Conservation (phyloP, 2,329 filamentous ascomycete species). For the Cercospora sp. region DNA sequence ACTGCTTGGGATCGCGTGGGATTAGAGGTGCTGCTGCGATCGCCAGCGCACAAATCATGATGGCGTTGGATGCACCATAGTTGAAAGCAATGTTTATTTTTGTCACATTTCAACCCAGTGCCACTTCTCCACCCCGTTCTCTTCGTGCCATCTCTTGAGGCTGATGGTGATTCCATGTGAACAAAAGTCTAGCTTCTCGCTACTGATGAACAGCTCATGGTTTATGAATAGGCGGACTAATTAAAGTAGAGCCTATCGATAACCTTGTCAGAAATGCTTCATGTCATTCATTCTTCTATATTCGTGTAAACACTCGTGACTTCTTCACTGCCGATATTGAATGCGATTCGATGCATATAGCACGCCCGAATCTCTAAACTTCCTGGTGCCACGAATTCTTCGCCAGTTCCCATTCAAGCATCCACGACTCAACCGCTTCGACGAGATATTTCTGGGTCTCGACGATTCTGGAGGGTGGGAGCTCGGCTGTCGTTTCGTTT, state of each 20-base stretch:
- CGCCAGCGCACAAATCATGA: neutral
- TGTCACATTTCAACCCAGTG: neutral
- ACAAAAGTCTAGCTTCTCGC: too few species aligned
- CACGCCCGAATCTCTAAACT: neutral
- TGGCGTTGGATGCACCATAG: slow-evolving; percentile 6
- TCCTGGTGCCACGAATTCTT: slow-evolving; percentile 8
- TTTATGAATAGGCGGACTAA: too few species aligned
- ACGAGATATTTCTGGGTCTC: slow-evolving; percentile 61
- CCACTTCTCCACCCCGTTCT: too few species aligned
- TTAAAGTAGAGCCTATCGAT: too few species aligned
- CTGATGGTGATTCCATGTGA: too few species aligned
- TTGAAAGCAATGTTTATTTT: neutral
- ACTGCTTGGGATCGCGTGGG: neutral
- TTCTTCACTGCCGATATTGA: neutral
- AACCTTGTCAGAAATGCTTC: too few species aligned
- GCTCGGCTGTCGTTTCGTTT: slow-evolving; percentile 58
- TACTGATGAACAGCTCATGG: too few species aligned
- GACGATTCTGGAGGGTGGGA: slow-evolving; percentile 61
- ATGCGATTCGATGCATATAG: neutral
- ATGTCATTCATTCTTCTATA: too few species aligned
- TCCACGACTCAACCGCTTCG: slow-evolving; percentile 66
- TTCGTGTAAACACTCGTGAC: too few species aligned
- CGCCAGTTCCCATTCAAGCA: slow-evolving; percentile 57
- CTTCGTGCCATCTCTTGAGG: too few species aligned
- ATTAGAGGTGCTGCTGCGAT: neutral